phyloP scores from a whole-genome alignment of 164 flowering plant genomes.

The Magnolia kwangsiensis region DNA sequence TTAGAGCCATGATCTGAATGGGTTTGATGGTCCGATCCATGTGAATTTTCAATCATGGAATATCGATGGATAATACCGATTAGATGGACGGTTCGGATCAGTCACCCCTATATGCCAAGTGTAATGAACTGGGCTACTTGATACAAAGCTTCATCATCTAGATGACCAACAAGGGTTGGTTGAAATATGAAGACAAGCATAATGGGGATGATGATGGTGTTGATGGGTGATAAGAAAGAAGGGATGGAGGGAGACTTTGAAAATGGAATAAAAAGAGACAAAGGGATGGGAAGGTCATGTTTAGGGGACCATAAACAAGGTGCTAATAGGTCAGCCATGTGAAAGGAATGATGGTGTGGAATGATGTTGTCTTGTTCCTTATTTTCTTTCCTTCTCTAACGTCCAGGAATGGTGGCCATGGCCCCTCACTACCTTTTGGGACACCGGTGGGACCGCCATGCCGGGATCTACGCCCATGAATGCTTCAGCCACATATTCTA shows the following conservation, averaged over 20 bases:
- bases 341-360: slow-evolving; percentile 43
- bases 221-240: slow-evolving; percentile 10
- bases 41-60: too few relatives aligned
- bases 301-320: slow-evolving; percentile 19
- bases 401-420: slow-evolving; percentile 25
- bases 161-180: neutral
- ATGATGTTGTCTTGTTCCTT: slow-evolving; percentile 31
- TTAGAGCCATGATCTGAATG: too few relatives aligned
- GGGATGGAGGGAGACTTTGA: neutral
- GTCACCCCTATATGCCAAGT: neutral
- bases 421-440: slow-evolving; percentile 5
- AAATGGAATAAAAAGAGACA: slow-evolving; percentile 2
- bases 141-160: neutral
- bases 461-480: neutral
- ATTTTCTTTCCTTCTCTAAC: neutral
- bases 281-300: slow-evolving; percentile 2
- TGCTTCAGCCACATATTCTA: neutral
- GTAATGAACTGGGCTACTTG: neutral
- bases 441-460: neutral
- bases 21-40: too few relatives aligned
- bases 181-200: slow-evolving; percentile 12
- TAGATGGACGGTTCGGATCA: neutral
- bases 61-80: too few relatives aligned
- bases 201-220: slow-evolving; percentile 25
- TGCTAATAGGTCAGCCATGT: slow-evolving; percentile 34